A percentile compares a stretch with the other conserved stretches of the same genome.
phyloP scores from a whole-genome alignment of 768 basidiomycete species.

The Tulasnella sp. region DNA sequence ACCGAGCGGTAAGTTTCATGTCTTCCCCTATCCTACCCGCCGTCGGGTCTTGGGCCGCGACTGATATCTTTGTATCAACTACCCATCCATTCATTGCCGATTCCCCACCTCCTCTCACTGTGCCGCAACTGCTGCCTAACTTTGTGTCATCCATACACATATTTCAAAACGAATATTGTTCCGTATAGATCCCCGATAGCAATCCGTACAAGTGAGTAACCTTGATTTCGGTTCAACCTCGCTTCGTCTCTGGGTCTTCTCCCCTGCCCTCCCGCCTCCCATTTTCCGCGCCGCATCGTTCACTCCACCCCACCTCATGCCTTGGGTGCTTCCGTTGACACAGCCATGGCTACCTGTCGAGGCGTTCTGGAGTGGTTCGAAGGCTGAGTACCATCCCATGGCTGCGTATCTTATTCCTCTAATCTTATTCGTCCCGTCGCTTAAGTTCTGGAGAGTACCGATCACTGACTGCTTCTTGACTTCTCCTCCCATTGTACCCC shows the following conservation, averaged over 20 bases:
- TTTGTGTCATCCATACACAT: not conserved
- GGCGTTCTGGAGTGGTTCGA: not conserved
- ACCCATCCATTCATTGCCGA: not conserved
- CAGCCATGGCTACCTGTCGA: slow-evolving; percentile 8
- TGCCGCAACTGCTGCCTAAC: not conserved
- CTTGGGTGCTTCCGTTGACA: not conserved
- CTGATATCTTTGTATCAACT: not conserved
- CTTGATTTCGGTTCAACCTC: slow-evolving; percentile 6
- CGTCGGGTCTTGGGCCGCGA: not conserved
- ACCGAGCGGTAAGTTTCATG: slow-evolving; percentile 62
- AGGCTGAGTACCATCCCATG: not conserved
- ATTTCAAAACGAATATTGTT: not conserved
- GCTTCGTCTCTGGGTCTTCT: slow-evolving; percentile 9
- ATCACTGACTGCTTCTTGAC: slow-evolving; percentile 20
- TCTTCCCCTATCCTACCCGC: not conserved
- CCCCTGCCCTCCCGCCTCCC: not conserved
- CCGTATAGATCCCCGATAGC: slow-evolving; percentile 67
- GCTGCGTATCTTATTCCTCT: slow-evolving; percentile 10
- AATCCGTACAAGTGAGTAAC: slow-evolving; percentile 72
- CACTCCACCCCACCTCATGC: slow-evolving; percentile 8
- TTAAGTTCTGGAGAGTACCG: slow-evolving; percentile 12
- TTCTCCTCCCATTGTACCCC: slow-evolving; percentile 13
- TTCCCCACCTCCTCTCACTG: not conserved
- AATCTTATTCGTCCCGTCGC: slow-evolving; percentile 1
- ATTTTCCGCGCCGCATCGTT: not conserved